Conservation (phyloP, 805 yeast species). For the Saturnispora dispora region DNA sequence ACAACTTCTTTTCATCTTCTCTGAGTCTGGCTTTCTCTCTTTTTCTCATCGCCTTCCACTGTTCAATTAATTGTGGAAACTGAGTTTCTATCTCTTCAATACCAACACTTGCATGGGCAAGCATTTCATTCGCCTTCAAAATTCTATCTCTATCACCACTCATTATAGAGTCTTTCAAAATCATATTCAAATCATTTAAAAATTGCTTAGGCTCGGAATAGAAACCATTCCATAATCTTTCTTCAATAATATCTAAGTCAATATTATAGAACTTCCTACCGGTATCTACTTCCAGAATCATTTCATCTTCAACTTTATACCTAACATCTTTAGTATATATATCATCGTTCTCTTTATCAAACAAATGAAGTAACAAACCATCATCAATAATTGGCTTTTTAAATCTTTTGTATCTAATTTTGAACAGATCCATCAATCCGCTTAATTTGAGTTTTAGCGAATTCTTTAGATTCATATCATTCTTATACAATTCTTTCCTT, state of each 20-base stretch:
- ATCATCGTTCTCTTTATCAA: conserved; percentile 44
- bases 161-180: conserved; percentile 65
- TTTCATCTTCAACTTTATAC: conserved; percentile 51
- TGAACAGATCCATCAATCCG: conserved; percentile 82
- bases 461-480: conserved; percentile 78
- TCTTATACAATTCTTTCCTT: conserved; percentile 32
- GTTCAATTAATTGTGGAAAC: conserved; percentile 58
- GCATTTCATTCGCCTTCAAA: conserved; percentile 83
- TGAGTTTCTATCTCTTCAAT: conserved; percentile 71
- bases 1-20: not conserved
- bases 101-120: conserved; percentile 91
- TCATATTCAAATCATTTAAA: conserved; percentile 74
- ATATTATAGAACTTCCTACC: conserved; percentile 72
- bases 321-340: conserved; percentile 19
- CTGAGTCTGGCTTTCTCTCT: conserved; percentile 43
- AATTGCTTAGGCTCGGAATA: conserved; percentile 91
- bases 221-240: conserved; percentile 92
- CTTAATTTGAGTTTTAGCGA: conserved; percentile 77
- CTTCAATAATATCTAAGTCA: conserved; percentile 91
- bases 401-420: conserved; percentile 79
- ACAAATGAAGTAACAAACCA: conserved; percentile 57
- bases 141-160: conserved; percentile 78
- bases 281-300: conserved; percentile 72
- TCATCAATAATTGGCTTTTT: conserved; percentile 88
- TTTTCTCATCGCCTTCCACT: conserved; percentile 63